Evolutionary conservation across 1,284 basidiomycete genomes (phyloP).

Genomic region (Tetrapyrgos nigripes): DNA sequence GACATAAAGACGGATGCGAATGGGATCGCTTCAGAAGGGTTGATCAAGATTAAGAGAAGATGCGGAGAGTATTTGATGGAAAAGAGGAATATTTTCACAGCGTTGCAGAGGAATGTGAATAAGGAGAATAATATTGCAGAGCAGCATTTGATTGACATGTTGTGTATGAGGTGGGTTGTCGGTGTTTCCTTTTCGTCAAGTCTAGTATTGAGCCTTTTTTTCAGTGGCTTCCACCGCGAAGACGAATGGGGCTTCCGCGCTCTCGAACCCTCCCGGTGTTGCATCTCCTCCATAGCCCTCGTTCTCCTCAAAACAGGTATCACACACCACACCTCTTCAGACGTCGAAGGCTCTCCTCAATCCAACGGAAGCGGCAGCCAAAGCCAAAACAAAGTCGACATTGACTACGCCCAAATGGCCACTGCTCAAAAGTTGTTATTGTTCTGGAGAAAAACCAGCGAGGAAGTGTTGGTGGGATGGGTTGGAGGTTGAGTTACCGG

Average conservation of each 20-base stretch:
- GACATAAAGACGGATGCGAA: slow-evolving; percentile 68
- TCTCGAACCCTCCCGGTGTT: slow-evolving; percentile 93
- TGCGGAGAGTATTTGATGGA: slow-evolving; percentile 91
- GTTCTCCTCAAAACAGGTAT: slow-evolving; percentile 98
- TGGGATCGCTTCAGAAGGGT: slow-evolving; percentile 78
- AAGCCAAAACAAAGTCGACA: slow-evolving; percentile 71
- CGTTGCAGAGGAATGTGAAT: slow-evolving; percentile 97
- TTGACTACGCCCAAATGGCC: slow-evolving; percentile 93
- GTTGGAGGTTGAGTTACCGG: slow-evolving; percentile 85
- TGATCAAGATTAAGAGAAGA: slow-evolving; percentile 81
- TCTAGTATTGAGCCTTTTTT: slow-evolving; percentile 5
- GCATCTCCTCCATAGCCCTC: slow-evolving; percentile 97
- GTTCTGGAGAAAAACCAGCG: slow-evolving; percentile 99
- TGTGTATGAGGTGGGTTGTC: slow-evolving; percentile 91
- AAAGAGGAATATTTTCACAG: slow-evolving; percentile 95
- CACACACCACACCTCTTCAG: slow-evolving; percentile 62
- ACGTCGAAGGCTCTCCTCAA: background rate
- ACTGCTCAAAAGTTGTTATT: slow-evolving; percentile 97
- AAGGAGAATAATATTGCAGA: slow-evolving; percentile 99
- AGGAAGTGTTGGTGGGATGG: slow-evolving; percentile 99
- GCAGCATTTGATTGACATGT: slow-evolving; percentile 99
- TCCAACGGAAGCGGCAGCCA: slow-evolving; percentile 16
- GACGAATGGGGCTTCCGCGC: slow-evolving; percentile 98
- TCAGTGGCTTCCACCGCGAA: slow-evolving; percentile 93
- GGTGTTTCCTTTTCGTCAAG: slow-evolving; percentile 10